Conservation (phyloP, 2,329 filamentous ascomycete species). For the Byssothecium circinans region DNA sequence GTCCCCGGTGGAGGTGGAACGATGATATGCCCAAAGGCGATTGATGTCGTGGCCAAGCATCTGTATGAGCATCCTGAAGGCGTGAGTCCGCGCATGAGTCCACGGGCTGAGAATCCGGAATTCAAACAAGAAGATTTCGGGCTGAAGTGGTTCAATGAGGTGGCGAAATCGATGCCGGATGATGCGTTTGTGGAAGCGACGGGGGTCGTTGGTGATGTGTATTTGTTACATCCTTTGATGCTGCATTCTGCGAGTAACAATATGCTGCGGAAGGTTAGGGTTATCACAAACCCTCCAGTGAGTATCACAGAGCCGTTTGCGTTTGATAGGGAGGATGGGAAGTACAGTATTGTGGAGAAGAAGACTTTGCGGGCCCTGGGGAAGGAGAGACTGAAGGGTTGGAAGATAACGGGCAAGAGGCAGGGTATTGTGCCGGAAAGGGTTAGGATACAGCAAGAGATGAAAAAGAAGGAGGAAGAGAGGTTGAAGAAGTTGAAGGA, state of each 20-base stretch:
- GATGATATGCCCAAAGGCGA: constrained; percentile 63
- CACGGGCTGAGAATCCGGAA: constrained; percentile 51
- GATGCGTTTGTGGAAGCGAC: constrained; percentile 57
- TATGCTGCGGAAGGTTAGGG: constrained; percentile 49
- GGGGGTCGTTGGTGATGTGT: constrained; percentile 60
- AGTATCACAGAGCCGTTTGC: constrained; percentile 55
- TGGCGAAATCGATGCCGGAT: constrained; percentile 40
- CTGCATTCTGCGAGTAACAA: constrained; percentile 59
- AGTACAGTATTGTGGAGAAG: constrained; percentile 60
- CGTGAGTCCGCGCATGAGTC: constrained; percentile 66
- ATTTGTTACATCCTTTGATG: constrained; percentile 63
- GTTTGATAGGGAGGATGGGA: constrained; percentile 53
- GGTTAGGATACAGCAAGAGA: constrained; percentile 51
- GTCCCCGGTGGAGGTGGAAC: constrained; percentile 64
- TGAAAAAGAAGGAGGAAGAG: constrained; percentile 54
- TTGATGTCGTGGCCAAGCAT: constrained; percentile 60
- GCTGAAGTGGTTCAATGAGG: constrained; percentile 50
- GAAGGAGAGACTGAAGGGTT: constrained; percentile 52
- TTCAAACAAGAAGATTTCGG: constrained; percentile 49
- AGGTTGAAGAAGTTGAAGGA: constrained; percentile 45
- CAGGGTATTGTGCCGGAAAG: constrained; percentile 56
- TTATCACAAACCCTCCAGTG: constrained; percentile 61
- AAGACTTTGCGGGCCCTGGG: constrained; percentile 57
- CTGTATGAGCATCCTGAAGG: constrained; percentile 64
- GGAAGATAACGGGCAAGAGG: constrained; percentile 55